Evolutionary conservation across 2,329 filamentous ascomycete species (phyloP), one percentile per base, ranked within the genome.

Genomic region (Beauveria medogensis): DNA sequence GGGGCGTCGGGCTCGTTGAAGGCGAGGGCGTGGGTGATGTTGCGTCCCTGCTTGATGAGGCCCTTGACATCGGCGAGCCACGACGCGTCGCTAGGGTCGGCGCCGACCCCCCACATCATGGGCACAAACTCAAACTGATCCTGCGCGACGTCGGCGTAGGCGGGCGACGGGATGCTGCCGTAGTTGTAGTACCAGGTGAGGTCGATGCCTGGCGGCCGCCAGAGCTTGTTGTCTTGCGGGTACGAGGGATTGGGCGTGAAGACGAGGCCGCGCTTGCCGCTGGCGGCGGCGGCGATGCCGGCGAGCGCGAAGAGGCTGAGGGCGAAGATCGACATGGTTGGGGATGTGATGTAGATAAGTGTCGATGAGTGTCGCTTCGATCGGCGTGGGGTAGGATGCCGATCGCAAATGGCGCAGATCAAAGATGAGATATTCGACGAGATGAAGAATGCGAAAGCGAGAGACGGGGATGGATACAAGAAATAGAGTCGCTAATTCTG

Each of bases 111-210:
- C 87, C 87, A 93, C 63, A 92, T 82, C 89, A 92, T 91, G 55
- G 90, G 90, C 1, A 93, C 85, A 72, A 91, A 94, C 71, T 90
- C 80, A 66, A 93, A 83, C 16, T 79, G 72, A 16, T 77, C 74
- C 66, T 86, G 82, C 0, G 79, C 67, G 34, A 78, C 68, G 55
- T 77, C 72, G 46, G 72, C 65, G 69, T 80, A 87, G 47, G 75
- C 75, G 0, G 78, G 64, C 0, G 85, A 83, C 1, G 89, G 88
- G 3, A 72, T 69, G 22, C 78, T 69, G 28, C 75, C 73, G 73
- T 92, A 94, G 77, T 92, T 93, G 80, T 93, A 94, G 78, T 94
- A 94, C 90, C 90, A 94, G 3, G 85, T 88, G 60, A 93, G 74
- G 47, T 85, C 82, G 20, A 81, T 83, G 43, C 77, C 78, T 6